A percentile compares a stretch with the other conserved stretches of the same genome.
These are phyloP conservation scores for Catenaria anguillulae DNA, from an alignment of 371 early-diverging fungal species.

Conservation along the genomic window DNA sequence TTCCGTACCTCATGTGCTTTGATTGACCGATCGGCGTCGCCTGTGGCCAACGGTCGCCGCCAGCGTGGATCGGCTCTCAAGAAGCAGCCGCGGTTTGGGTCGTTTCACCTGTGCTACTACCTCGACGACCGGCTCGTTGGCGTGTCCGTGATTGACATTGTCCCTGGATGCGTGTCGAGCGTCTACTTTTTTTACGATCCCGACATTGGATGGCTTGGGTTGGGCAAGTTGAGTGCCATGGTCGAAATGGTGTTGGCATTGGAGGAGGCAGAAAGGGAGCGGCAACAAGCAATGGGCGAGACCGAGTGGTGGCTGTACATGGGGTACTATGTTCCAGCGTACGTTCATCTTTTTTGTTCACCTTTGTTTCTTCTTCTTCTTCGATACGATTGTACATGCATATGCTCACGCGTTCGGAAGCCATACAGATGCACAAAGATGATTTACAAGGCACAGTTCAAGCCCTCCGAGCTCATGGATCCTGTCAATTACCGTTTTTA, in stretches of 20 bases:
- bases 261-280: conserved; percentile 17
- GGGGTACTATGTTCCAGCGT: conserved; percentile 80
- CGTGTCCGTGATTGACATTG: conserved; percentile 75
- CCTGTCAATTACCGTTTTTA: conserved; percentile 1
- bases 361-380: too few species aligned
- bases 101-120: conserved; percentile 77
- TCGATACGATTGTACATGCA: too few species aligned
- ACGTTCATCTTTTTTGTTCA: too few species aligned
- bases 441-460: conserved; percentile 77
- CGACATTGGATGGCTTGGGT: conserved; percentile 44
- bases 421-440: too few species aligned
- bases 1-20: neutral
- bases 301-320: conserved; percentile 77
- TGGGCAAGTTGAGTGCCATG: conserved; percentile 74
- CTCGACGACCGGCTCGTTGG: conserved; percentile 61
- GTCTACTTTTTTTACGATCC: conserved; percentile 92
- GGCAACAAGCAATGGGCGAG: conserved; percentile 15
- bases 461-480: conserved; percentile 67
- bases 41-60: neutral
- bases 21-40: neutral
- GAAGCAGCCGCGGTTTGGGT: conserved; percentile 38
- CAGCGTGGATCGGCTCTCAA: too few species aligned
- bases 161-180: conserved; percentile 74
- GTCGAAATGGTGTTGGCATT: conserved; percentile 50
- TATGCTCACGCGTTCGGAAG: too few species aligned